These are phyloP conservation scores for Solanum paucissectum DNA, from an alignment of 257 asterid species.

Conservation along the genomic window DNA sequence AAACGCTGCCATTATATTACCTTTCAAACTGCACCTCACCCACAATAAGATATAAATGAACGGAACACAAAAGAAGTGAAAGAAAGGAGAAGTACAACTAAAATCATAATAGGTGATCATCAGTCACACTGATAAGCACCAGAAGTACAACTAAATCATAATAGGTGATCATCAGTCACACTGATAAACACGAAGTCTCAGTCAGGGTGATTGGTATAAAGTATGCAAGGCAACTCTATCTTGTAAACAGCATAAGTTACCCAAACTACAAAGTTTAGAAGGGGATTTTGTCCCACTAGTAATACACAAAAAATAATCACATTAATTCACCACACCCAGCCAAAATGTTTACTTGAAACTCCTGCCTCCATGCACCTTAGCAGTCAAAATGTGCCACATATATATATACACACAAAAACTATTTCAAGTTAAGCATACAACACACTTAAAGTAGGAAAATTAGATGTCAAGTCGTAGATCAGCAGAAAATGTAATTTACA, in stretches of 20 bases:
- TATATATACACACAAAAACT: not conserved
- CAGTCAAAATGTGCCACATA: not conserved
- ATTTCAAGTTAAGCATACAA: not conserved
- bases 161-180: not conserved
- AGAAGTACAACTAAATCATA: not conserved
- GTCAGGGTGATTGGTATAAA: not conserved
- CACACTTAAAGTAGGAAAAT: not conserved
- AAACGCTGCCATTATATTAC: not conserved
- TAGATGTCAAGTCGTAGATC: not conserved
- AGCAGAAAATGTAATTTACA: not conserved
- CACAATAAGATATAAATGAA: not conserved
- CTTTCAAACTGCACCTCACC: not conserved
- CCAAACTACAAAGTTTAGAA: not conserved
- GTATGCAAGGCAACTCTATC: not conserved
- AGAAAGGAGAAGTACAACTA: not conserved
- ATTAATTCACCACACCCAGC: not conserved
- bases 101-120: not conserved
- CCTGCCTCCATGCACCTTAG: not conserved
- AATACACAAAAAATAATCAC: not conserved
- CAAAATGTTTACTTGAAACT: not conserved
- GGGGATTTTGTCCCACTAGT: not conserved
- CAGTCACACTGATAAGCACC: not conserved
- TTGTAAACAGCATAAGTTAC: not conserved
- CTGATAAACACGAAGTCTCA: not conserved
- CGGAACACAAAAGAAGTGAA: not conserved